Evolutionary conservation across 192 early-diverging fungal species (phyloP).

Genomic region (Lobosporangium transversale): DNA sequence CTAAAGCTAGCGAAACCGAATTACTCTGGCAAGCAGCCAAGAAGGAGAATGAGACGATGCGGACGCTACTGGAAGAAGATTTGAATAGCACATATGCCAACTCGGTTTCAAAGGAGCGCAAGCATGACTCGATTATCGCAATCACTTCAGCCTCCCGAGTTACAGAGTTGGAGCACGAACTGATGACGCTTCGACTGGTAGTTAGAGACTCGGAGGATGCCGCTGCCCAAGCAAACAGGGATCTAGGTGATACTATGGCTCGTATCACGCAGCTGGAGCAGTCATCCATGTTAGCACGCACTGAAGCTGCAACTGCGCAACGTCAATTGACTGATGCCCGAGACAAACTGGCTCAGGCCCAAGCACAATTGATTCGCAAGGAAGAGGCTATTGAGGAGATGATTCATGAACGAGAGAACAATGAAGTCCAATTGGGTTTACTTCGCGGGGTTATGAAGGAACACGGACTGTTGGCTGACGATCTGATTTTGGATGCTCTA

Average conservation of each 20-base stretch:
- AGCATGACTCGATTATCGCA: conserved; percentile 45
- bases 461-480: conserved; percentile 52
- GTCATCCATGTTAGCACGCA: conserved; percentile 54
- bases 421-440: conserved; percentile 59
- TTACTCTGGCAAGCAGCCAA: conserved; percentile 51
- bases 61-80: conserved; percentile 53
- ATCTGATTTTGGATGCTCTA: conserved; percentile 17
- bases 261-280: conserved; percentile 61
- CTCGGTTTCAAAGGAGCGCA: conserved; percentile 31
- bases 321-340: conserved; percentile 53
- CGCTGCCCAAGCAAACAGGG: conserved; percentile 32
- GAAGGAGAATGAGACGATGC: conserved; percentile 52
- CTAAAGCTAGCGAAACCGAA: conserved; percentile 54
- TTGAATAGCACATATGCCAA: conserved; percentile 35
- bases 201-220: conserved; percentile 40
- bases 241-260: conserved; percentile 54
- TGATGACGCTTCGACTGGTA: conserved; percentile 34
- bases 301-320: conserved; percentile 55
- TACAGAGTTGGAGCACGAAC: conserved; percentile 52
- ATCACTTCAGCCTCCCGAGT: conserved; percentile 36
- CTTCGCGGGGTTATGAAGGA: conserved; percentile 57
- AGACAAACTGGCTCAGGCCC: conserved; percentile 51
- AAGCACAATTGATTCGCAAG: conserved; percentile 51
- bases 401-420: conserved; percentile 57
- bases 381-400: conserved; percentile 54